Evolutionary conservation across 192 early-diverging fungal species (phyloP), one percentile per base, ranked within the genome.

Genomic region (Coemansia erecta): DNA sequence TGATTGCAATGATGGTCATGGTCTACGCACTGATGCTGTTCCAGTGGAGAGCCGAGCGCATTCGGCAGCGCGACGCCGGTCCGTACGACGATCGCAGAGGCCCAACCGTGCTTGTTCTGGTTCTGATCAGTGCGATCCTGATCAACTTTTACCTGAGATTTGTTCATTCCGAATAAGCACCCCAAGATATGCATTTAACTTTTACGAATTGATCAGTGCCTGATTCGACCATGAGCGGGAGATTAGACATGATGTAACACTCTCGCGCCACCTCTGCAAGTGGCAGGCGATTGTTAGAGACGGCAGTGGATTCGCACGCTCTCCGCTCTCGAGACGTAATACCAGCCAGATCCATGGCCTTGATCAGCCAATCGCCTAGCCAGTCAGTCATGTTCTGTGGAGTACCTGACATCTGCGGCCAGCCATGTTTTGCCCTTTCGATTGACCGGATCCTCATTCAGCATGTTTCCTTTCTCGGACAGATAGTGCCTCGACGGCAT

Each of bases 71-170:
- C 44, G 82, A 89, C 39, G 58, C 81, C 28, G 89, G 88, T 14
- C 87, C 88, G 4, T 93, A 90, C 64, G 90, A 90, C 66, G 88
- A 91, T 63, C 83, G 84, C 14, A 80, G 81, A 40, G 91, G 88
- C 4, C 91, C 91, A 1, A 85, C 87, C 0, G 65, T 87, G 3
- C 72, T 93, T 14, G 90, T 90, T 12, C 37, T 86, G 14, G 84
- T 86, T 52, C 72, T 92, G 48, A 63, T 91, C 37, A 68, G 66
- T 22, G 88, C 87, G 12, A 83, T 93, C 31, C 31, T 87, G 47
- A 64, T 89, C 56, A 93, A 93, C 69, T 89, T 93, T 77, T 88
- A 81, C 43, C 69, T 88, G 54, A 69, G 75, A 49, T 78, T 78
- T 52, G 55, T 68, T 35, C 46, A 74, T 39, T 54, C 61, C 10